phyloP scores from a whole-genome alignment of 2,329 filamentous ascomycete species.

The Rosellinia necatrix region DNA sequence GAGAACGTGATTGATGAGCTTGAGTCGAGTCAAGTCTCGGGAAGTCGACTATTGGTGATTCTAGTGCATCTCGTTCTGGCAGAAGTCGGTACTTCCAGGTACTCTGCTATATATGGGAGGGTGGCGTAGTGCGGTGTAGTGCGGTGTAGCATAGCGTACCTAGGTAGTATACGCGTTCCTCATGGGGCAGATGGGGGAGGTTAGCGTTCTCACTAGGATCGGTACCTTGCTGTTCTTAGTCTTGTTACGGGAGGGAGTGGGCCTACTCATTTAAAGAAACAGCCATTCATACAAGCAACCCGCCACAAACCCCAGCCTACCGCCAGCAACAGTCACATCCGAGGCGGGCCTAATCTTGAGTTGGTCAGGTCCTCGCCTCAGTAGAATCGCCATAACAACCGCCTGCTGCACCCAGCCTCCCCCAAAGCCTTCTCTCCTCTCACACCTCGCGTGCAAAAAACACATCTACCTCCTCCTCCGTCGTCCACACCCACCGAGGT shows the following conservation, averaged over 20 bases:
- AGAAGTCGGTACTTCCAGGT: too few relatives aligned
- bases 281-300: conserved; percentile 17
- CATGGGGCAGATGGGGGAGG: too few relatives aligned
- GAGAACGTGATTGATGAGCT: conserved; percentile 10
- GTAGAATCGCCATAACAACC: conserved; percentile 34
- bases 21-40: background rate
- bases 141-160: too few relatives aligned
- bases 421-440: conserved; percentile 15
- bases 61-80: too few relatives aligned
- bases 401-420: conserved; percentile 23
- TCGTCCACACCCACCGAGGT: conserved; percentile 10
- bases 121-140: too few relatives aligned
- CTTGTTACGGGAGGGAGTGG: conserved; percentile 15
- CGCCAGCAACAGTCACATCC: conserved; percentile 21
- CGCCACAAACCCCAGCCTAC: conserved; percentile 18
- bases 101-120: too few relatives aligned
- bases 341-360: conserved; percentile 23
- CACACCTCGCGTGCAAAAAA: conserved; percentile 11
- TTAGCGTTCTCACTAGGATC: conserved; percentile 7
- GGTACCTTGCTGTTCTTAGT: conserved; percentile 22
- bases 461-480: conserved; percentile 4
- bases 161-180: too few relatives aligned
- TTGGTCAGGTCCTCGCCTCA: conserved; percentile 19
- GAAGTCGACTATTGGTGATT: background rate
- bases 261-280: conserved; percentile 21